Conservation (phyloP, 2,329 filamentous ascomycete species). For the Phaeoacremonium minimum region DNA sequence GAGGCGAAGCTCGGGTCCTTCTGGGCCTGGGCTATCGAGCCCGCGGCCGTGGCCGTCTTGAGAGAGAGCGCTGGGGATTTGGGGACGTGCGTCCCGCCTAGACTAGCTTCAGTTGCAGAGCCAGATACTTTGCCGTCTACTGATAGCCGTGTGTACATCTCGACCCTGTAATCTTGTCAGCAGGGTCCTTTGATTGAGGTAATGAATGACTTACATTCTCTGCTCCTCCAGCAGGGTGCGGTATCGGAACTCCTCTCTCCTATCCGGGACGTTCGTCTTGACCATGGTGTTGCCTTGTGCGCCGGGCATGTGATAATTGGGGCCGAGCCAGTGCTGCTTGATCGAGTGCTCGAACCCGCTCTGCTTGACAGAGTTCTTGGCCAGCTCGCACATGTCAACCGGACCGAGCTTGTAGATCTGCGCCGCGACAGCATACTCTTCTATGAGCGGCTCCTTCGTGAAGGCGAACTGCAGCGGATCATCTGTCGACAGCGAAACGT, state of each 20-base stretch:
- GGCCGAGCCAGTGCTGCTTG: conserved; percentile 89
- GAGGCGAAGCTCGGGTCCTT: conserved; percentile 5
- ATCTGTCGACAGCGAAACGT: conserved; percentile 93
- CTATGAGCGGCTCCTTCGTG: conserved; percentile 95
- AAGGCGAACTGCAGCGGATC: conserved; percentile 97
- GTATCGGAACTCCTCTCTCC: conserved; percentile 83
- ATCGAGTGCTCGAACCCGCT: conserved; percentile 87
- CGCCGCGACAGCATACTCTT: conserved; percentile 95
- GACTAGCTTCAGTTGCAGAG: conserved; percentile 1
- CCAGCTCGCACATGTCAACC: conserved; percentile 97
- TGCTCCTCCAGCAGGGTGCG: conserved; percentile 82
- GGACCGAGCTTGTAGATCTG: conserved; percentile 98
- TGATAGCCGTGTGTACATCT: conserved; percentile 31
- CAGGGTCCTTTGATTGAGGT: background rate
- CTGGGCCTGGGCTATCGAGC: conserved; percentile 2
- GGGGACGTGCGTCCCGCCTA: conserved; percentile 4
- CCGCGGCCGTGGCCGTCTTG: conserved; percentile 10
- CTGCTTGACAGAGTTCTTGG: conserved; percentile 92
- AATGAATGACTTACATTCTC: conserved; percentile 61
- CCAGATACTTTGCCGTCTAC: background rate
- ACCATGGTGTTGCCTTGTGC: conserved; percentile 85
- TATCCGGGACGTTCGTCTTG: conserved; percentile 94
- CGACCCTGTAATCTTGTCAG: conserved; percentile 26
- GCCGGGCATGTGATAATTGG: conserved; percentile 72
- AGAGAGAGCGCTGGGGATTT: conserved; percentile 16